Conservation (phyloP, 1,284 basidiomycete species). For the Anthracocystis walkeri region DNA sequence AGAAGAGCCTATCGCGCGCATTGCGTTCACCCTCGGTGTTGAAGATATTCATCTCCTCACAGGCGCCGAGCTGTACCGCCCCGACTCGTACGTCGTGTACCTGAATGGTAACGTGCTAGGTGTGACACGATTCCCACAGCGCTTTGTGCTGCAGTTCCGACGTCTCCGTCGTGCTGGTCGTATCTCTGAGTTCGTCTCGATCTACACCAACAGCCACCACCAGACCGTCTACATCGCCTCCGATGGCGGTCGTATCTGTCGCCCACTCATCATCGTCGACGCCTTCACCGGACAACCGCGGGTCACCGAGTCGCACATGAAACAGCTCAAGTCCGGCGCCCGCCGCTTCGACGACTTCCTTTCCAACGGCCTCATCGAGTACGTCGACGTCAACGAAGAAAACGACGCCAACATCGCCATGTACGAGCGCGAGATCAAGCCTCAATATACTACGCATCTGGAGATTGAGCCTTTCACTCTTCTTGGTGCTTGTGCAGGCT, state of each 20-base stretch:
- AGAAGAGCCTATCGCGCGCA: constrained; percentile 89
- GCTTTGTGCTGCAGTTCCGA: constrained; percentile 90
- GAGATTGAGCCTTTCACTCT: constrained; percentile 99
- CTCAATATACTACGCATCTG: constrained; percentile 84
- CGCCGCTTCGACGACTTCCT: constrained; percentile 96
- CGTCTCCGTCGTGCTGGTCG: constrained; percentile 89
- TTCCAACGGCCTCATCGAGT: constrained; percentile 94
- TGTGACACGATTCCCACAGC: constrained; percentile 84
- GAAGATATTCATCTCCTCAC: constrained; percentile 95
- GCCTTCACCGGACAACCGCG: constrained; percentile 76
- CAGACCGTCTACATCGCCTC: constrained; percentile 94
- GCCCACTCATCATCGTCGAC: constrained; percentile 98
- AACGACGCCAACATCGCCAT: constrained; percentile 97
- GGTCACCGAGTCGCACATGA: constrained; percentile 85
- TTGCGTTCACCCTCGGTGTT: constrained; percentile 93
- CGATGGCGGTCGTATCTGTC: constrained; percentile 97
- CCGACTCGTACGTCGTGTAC: constrained; percentile 92
- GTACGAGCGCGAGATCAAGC: constrained; percentile 88
- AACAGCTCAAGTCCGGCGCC: constrained; percentile 80
- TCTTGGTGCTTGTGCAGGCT: constrained; percentile 94
- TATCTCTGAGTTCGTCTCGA: constrained; percentile 95
- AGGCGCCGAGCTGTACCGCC: constrained; percentile 93
- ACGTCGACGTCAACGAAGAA: constrained; percentile 99
- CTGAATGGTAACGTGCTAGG: constrained; percentile 97
- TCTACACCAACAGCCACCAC: constrained; percentile 97